Evolutionary conservation across 1,284 basidiomycete genomes (phyloP).

Genomic region (Flammula alnicola): DNA sequence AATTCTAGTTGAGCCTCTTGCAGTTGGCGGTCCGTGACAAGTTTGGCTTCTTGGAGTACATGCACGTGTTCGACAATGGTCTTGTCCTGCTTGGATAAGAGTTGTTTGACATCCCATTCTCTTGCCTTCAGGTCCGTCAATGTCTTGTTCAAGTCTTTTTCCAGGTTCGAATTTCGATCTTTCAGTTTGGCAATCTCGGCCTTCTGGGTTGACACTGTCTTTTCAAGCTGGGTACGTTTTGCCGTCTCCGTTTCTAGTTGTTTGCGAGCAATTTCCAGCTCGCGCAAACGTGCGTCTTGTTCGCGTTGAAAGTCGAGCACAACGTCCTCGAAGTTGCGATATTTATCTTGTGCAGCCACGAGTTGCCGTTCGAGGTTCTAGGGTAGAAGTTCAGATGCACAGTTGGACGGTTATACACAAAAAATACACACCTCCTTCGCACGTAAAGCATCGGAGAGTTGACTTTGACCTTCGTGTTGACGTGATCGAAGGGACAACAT

Average conservation of each 20-base stretch:
- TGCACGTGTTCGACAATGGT: slow-evolving; percentile 99
- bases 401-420: not conserved
- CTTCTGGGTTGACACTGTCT: slow-evolving; percentile 66
- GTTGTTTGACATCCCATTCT: slow-evolving; percentile 86
- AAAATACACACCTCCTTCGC: slow-evolving; percentile 68
- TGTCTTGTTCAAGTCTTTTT: slow-evolving; percentile 82
- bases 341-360: slow-evolving; percentile 71
- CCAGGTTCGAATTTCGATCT: slow-evolving; percentile 75
- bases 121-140: slow-evolving; percentile 80
- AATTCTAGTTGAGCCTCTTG: slow-evolving; percentile 81
- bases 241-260: slow-evolving; percentile 72
- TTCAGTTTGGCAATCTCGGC: slow-evolving; percentile 71
- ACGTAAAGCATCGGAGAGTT: slow-evolving; percentile 64
- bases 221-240: slow-evolving; percentile 78
- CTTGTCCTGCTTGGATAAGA: slow-evolving; percentile 91
- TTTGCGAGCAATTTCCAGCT: slow-evolving; percentile 69
- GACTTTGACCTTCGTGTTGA: slow-evolving; percentile 72
- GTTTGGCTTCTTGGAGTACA: slow-evolving; percentile 96
- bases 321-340: slow-evolving; percentile 87
- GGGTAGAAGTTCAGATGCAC: not conserved
- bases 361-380: slow-evolving; percentile 82
- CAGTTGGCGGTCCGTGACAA: slow-evolving; percentile 92
- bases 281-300: slow-evolving; percentile 73
- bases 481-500: slow-evolving; percentile 73
- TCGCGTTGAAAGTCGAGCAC: slow-evolving; percentile 85